These are phyloP conservation scores for Hypoxylon sp. DNA, from an alignment of 2,329 filamentous ascomycete species.

Conservation along the genomic window DNA sequence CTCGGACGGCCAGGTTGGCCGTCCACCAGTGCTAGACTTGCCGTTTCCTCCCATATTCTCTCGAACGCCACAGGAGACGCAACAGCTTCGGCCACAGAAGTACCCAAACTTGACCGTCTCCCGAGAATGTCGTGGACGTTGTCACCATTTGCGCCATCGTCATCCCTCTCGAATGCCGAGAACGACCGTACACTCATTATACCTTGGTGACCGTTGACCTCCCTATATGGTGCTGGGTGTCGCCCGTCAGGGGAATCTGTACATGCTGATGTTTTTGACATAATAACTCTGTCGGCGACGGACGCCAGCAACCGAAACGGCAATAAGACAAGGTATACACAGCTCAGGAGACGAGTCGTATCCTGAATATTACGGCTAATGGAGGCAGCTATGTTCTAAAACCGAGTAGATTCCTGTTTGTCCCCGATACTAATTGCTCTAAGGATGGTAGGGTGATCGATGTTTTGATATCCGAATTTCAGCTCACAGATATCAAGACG, in stretches of 20 bases:
- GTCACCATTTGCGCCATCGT: conserved; percentile 34
- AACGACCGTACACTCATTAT: conserved; percentile 37
- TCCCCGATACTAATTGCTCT: background rate
- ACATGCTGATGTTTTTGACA: conserved; percentile 12
- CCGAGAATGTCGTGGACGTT: conserved; percentile 48
- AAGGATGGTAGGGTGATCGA: background rate
- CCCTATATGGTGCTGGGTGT: background rate
- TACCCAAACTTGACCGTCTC: conserved; percentile 33
- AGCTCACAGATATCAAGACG: background rate
- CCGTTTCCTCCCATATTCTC: conserved; percentile 35
- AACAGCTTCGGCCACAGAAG: conserved; percentile 30
- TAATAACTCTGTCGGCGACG: background rate
- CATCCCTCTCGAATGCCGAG: conserved; percentile 32
- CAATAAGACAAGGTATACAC: background rate
- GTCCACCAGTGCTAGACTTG: conserved; percentile 8
- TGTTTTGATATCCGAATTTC: background rate
- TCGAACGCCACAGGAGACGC: conserved; percentile 36
- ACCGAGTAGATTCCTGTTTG: background rate
- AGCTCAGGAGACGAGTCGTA: background rate
- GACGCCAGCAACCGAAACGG: background rate
- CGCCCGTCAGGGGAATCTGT: conserved; percentile 5
- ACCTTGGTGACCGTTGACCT: conserved; percentile 1
- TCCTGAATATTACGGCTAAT: background rate
- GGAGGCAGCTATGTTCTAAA: background rate
- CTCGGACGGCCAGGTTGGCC: background rate